These are phyloP conservation scores for Alopecurus myosuroides DNA, from an alignment of 176 grass and related monocot species.

Conservation along the genomic window DNA sequence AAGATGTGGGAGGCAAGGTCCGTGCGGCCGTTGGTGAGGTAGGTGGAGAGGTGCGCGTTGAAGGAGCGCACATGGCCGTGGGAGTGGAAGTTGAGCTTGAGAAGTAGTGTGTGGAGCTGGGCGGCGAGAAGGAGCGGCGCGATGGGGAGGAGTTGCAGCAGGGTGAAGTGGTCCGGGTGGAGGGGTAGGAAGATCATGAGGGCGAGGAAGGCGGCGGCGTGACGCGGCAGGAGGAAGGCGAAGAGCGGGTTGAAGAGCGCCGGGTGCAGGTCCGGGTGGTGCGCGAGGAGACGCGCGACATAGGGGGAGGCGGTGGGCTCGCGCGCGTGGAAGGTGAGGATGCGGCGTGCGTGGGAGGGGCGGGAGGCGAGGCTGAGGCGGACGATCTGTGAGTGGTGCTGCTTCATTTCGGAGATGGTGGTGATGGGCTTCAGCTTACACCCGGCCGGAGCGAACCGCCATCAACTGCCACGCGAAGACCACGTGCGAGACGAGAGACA, in stretches of 20 bases:
- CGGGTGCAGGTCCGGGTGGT: too few relatives aligned
- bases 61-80: constrained; percentile 63
- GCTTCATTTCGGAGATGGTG: constrained; percentile 47
- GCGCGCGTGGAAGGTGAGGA: constrained; percentile 55
- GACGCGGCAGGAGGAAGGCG: constrained; percentile 27
- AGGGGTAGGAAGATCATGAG: constrained; percentile 43
- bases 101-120: constrained; percentile 64
- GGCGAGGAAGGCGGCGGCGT: constrained; percentile 19
- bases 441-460: too few relatives aligned
- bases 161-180: constrained; percentile 50
- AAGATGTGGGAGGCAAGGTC: constrained; percentile 47
- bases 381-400: constrained; percentile 56
- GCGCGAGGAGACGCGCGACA: constrained; percentile 43
- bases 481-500: too few relatives aligned
- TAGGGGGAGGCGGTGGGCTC: constrained; percentile 47
- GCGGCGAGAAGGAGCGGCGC: constrained; percentile 43
- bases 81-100: constrained; percentile 53
- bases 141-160: constrained; percentile 50
- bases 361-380: constrained; percentile 51
- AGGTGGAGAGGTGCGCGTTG: constrained; percentile 64
- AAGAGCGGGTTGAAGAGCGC: constrained; percentile 69
- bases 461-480: too few relatives aligned
- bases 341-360: constrained; percentile 34
- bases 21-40: constrained; percentile 40
- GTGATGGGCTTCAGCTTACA: too few relatives aligned